Percentiles rank a stretch among this genome's conserved stretches.
Conservation (phyloP, 1,284 basidiomycete species). For the Trametes polyzona region DNA sequence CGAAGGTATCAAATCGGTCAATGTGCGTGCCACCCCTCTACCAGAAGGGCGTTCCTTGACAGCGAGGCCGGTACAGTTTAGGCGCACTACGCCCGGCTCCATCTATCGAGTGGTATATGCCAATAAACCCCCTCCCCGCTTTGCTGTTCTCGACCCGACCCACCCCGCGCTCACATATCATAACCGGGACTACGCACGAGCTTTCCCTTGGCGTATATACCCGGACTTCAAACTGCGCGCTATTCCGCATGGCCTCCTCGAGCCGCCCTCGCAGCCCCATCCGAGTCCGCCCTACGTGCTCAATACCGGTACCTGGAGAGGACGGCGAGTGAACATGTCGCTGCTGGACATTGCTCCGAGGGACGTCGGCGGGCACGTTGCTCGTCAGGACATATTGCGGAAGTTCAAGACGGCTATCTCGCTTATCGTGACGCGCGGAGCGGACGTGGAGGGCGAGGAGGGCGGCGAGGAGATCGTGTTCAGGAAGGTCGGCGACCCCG, state of each 20-base stretch:
- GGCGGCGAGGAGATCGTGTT: constrained; percentile 34
- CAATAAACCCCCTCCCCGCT: background rate
- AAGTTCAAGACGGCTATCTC: constrained; percentile 44
- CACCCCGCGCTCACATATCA: constrained; percentile 25
- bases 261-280: constrained; percentile 6
- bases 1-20: constrained; percentile 22
- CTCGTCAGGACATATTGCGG: constrained; percentile 31
- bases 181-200: background rate
- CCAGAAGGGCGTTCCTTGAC: too few species aligned
- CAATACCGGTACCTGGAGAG: background rate
- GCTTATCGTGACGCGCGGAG: constrained; percentile 45
- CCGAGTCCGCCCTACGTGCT: constrained; percentile 32
- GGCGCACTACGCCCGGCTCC: constrained; percentile 34
- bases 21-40: constrained; percentile 16
- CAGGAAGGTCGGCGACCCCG: constrained; percentile 26
- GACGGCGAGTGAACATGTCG: constrained; percentile 31
- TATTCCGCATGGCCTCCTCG: constrained; percentile 33
- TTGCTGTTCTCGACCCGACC: constrained; percentile 16
- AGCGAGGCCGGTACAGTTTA: constrained; percentile 33
- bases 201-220: constrained; percentile 12
- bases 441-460: constrained; percentile 33
- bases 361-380: constrained; percentile 25
- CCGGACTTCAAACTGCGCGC: constrained; percentile 28
- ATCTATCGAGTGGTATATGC: constrained; percentile 9
- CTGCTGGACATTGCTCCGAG: constrained; percentile 27